Evolutionary conservation across 2,329 filamentous ascomycete species (phyloP).

Genomic region (Calonectria crousiana): DNA sequence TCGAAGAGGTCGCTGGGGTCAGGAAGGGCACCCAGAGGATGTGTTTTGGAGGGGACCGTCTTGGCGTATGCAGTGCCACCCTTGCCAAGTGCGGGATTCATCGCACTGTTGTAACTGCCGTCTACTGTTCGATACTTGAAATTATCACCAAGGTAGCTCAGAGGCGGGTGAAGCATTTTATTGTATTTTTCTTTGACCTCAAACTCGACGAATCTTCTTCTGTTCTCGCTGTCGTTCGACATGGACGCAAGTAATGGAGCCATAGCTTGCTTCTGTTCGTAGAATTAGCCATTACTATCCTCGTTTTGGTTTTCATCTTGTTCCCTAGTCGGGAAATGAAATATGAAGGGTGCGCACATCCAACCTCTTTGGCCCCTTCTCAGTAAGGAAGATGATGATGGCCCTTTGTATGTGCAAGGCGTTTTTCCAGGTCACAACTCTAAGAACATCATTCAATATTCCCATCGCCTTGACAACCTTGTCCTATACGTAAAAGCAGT

Average conservation of each 20-base stretch:
- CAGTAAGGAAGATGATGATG: neutral
- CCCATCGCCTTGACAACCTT: neutral
- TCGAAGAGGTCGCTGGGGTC: slow-evolving; percentile 49
- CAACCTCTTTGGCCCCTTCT: no score
- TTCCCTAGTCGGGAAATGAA: neutral
- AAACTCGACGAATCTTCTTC: neutral
- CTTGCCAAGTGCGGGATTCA: slow-evolving; percentile 45
- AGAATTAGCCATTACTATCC: neutral
- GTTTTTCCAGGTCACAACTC: neutral
- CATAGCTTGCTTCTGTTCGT: neutral
- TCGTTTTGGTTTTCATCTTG: neutral
- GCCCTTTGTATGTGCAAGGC: neutral
- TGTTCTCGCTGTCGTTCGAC: neutral
- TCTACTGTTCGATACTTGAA: slow-evolving; percentile 44
- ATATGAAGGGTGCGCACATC: neutral
- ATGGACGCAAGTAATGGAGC: neutral
- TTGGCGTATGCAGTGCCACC: slow-evolving; percentile 47
- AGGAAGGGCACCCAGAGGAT: slow-evolving; percentile 42
- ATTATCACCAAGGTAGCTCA: slow-evolving; percentile 40
- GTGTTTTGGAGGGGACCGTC: slow-evolving; percentile 42
- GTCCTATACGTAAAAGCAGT: neutral
- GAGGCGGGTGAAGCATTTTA: slow-evolving; percentile 36
- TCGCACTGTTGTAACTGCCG: slow-evolving; percentile 45
- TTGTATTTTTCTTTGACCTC: slow-evolving; percentile 38
- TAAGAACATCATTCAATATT: neutral